Evolutionary conservation across 257 asterid genomes (phyloP).

Genomic region (Solanum corneliomulleri): DNA sequence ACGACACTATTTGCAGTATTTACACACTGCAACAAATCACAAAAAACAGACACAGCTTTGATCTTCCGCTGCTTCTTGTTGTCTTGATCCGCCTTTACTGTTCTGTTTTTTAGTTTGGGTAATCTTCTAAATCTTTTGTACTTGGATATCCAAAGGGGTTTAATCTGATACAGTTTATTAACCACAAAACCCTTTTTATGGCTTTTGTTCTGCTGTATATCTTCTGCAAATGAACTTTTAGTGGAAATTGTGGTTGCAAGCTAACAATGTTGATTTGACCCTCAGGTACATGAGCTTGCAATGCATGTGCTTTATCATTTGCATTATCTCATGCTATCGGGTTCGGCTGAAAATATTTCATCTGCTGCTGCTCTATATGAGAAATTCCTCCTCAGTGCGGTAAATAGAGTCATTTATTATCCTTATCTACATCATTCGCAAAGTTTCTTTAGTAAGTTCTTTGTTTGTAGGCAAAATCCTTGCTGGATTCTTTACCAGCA

Average conservation of each 20-base stretch:
- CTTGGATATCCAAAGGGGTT: neutral
- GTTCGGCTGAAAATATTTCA: constrained; percentile 29
- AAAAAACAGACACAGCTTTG: neutral
- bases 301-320: constrained; percentile 85
- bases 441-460: constrained; percentile 13
- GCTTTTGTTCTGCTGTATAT: neutral
- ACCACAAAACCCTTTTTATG: neutral
- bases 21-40: neutral
- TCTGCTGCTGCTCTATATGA: constrained; percentile 66
- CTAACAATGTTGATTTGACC: constrained; percentile 9
- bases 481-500: constrained; percentile 73
- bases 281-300: constrained; percentile 91
- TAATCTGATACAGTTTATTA: neutral
- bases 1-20: neutral
- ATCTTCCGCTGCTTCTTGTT: neutral
- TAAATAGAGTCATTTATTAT: constrained; percentile 21
- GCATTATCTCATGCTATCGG: constrained; percentile 53
- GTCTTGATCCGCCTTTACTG: neutral
- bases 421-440: neutral
- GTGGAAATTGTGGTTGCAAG: neutral
- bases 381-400: constrained; percentile 79
- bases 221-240: neutral
- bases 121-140: neutral
- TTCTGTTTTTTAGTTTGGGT: neutral
- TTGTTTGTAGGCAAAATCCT: constrained; percentile 57